Base-by-base conservation (phyloP, 78 protist genomes). In the Dictyostelium firmibasis region DNA sequence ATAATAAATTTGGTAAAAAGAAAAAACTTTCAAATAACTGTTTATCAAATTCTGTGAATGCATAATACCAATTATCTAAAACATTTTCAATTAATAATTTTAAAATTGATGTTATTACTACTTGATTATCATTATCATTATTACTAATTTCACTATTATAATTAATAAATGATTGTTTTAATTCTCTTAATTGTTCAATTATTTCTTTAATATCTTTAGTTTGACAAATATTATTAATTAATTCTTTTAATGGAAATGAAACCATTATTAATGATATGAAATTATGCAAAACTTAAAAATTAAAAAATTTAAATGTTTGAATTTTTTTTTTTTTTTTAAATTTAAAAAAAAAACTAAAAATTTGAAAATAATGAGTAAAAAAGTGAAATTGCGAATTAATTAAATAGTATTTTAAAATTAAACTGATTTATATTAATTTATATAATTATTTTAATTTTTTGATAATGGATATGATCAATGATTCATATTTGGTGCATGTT, bases 41-140 rank as follows among this genome's bases (percentile, higher is more conserved):
- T 60, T 67, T 86, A 9, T 86, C 83, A 70, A 36, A 23, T 16
- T 75, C 92, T n/a, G 62, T 57, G 76, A 86, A 76, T 60, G 85
- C 92, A 20, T 41, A 75, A 62, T 77, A 86, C 92, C 92, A 86
- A 77, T 78, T 57, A 16, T 50, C 70, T 4, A 82, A 31, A 5
- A 82, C 86, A 23, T 82, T 82, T 36, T 50, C 70, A 3, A 82
- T 57, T 23, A 82, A 35, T 16, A 82, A 23, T 29, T 82, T 82
- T 57, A 82, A 35, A 8, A 82, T 35, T 29, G 62, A 79, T 31
- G 43, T 38, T 35, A 79, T 38, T 23, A 7, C 35, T 57, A 69
- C 18, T 25, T 38, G 43, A 82, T 57, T 82, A 5, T 57, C 53
- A 16, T 47, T 50, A 43, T 11, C 23, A 27, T 7, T 47, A 18